phyloP scores from a whole-genome alignment of 345 rosid species.

The Luvunga scandens region DNA sequence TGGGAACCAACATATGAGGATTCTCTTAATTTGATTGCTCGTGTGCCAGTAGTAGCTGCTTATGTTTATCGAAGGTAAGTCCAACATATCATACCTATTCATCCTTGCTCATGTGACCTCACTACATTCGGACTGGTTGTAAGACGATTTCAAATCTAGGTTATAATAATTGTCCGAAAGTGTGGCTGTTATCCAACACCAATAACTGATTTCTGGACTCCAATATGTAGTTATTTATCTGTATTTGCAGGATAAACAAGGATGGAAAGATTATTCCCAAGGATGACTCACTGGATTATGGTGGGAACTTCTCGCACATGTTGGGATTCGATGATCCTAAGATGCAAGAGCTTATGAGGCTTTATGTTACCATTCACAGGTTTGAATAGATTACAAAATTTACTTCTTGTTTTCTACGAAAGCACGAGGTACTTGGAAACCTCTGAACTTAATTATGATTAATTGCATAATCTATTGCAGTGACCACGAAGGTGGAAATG shows the following conservation, averaged over 20 bases:
- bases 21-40: conserved; percentile 88
- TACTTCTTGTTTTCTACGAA: background rate
- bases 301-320: conserved; percentile 87
- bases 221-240: background rate
- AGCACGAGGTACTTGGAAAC: background rate
- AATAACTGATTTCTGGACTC: background rate
- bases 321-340: conserved; percentile 81
- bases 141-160: conserved; percentile 2
- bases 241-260: conserved; percentile 65
- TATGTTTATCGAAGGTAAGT: conserved; percentile 89
- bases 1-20: conserved; percentile 99
- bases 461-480: conserved; percentile 39
- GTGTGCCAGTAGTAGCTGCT: conserved; percentile 79
- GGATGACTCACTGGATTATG: conserved; percentile 84
- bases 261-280: conserved; percentile 67
- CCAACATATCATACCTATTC: conserved; percentile 10
- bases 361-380: conserved; percentile 94
- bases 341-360: conserved; percentile 99
- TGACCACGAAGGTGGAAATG: conserved; percentile 99
- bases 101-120: background rate
- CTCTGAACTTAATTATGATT: background rate
- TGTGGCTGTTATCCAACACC: background rate
- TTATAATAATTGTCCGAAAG: background rate
- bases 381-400: conserved; percentile 19
- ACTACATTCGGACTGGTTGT: background rate